Evolutionary conservation across 139 green algal species (phyloP), one percentile per base, ranked within the genome.

Genomic region (Coelastrella sp.): DNA sequence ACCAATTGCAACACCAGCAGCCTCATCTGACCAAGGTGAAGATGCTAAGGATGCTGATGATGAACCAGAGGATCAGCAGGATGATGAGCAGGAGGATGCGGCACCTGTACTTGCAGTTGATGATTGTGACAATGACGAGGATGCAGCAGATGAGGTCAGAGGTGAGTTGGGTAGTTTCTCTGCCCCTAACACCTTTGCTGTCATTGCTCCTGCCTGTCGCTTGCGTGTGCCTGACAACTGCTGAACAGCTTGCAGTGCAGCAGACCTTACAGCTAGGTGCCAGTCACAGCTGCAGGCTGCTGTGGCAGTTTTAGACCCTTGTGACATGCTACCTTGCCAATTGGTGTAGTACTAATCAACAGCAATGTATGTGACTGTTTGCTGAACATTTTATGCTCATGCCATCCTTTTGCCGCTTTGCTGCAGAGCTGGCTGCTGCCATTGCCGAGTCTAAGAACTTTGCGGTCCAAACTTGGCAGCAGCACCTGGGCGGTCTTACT

Each of bases 391-490:
- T 5, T 49, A 49, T 49, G 35, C 1, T 49, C 35, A 49, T 49
- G 35, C 35, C 35, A 49, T 49, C 14, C 14, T 12, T 70, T 70
- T 15, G 63, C 14, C 12, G 11, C 63, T 70, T 20, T n/a, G 19
- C 8, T 63, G 63, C 82, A 63, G 82, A 61, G 82, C 25, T 79
- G 15, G 27, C n/a, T 9, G 7, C 15, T 22, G 82, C 70, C 27
- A 78, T 60, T 8, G 5, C 12, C 22, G 19, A 58, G 20, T 20
- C 6, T n/a, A 89, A 75, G 22, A 73, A 89, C 57, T 89, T 89
- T 83, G 85, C 85, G 3, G 68, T 17, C 7, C 27, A 89, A 72
- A 89, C 19, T 27, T 89, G 85, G 85, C 27, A 87, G 63, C 14
- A 10, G 1, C 65, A 87, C 65, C 12, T 87, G 6, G 57, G 56